Percentiles rank a stretch among this genome's conserved stretches.
These are phyloP conservation scores for Nemophila menziesii DNA, from an alignment of 257 asterid species.

Conservation along the genomic window DNA sequence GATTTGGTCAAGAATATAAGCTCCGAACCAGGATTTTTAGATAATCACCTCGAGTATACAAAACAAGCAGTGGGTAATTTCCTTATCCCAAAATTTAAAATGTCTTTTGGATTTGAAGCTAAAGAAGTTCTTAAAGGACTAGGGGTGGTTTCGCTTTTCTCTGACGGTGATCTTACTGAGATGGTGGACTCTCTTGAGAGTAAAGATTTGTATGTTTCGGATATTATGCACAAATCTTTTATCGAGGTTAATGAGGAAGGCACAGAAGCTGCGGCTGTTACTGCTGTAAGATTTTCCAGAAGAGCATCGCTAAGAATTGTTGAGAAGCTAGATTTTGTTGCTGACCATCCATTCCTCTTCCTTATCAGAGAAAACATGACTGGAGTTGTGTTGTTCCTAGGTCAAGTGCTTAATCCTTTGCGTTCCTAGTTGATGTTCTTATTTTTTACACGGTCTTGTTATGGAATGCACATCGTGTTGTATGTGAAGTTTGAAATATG, in stretches of 20 bases:
- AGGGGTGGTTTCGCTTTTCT: conserved; percentile 24
- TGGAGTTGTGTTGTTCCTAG: conserved; percentile 22
- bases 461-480: too few species aligned
- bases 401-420: conserved; percentile 24
- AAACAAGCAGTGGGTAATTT: conserved; percentile 15
- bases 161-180: conserved; percentile 22
- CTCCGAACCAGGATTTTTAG: conserved; percentile 22
- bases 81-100: conserved; percentile 27
- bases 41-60: conserved; percentile 16
- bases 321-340: conserved; percentile 19
- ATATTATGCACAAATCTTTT: conserved; percentile 28
- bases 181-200: conserved; percentile 23
- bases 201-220: conserved; percentile 19
- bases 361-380: conserved; percentile 28
- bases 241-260: conserved; percentile 36
- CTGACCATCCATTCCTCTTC: conserved; percentile 34
- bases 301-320: too few species aligned
- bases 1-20: conserved; percentile 15
- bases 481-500: too few species aligned
- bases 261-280: conserved; percentile 33
- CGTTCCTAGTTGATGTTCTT: too few species aligned
- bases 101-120: conserved; percentile 32
- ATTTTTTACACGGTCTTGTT: too few species aligned
- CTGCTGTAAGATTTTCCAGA: background rate
- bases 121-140: conserved; percentile 19